Conservation (phyloP, 2,329 filamentous ascomycete species). For the Blastomyces emzantsi region DNA sequence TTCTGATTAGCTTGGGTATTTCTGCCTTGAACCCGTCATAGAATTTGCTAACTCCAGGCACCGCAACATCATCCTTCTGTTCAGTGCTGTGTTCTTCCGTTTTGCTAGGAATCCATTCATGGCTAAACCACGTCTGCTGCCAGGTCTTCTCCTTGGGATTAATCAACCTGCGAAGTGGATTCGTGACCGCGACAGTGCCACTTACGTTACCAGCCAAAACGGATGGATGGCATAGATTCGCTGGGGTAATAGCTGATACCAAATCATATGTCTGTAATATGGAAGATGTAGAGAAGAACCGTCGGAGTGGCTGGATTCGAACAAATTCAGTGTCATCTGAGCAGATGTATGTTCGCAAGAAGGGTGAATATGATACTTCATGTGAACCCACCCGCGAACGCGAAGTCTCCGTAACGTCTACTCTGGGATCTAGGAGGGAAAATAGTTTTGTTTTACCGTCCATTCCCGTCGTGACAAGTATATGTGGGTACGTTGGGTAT, state of each 20-base stretch:
- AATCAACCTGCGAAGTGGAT: constrained; percentile 44
- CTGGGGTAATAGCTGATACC: constrained; percentile 27
- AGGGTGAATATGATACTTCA: constrained; percentile 47
- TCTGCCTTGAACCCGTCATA: constrained; percentile 38
- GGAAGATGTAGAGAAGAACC: constrained; percentile 44
- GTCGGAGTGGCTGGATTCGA: constrained; percentile 41
- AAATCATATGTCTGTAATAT: constrained; percentile 39
- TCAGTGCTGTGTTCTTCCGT: constrained; percentile 12
- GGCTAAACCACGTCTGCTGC: constrained; percentile 49
- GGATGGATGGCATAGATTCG: constrained; percentile 43
- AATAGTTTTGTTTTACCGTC: constrained; percentile 48
- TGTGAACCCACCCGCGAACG: constrained; percentile 44
- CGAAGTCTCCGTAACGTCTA: constrained; percentile 37
- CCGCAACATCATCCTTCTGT: constrained; percentile 10
- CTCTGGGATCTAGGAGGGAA: constrained; percentile 42
- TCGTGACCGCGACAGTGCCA: constrained; percentile 44
- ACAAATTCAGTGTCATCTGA: constrained; percentile 48
- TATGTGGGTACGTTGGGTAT: constrained; percentile 46
- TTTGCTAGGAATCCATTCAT: constrained; percentile 43
- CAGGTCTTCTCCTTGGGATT: constrained; percentile 44
- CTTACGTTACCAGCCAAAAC: constrained; percentile 45
- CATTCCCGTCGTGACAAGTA: constrained; percentile 45
- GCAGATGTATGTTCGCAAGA: constrained; percentile 45
- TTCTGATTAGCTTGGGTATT: constrained; percentile 26
- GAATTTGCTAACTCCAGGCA: constrained; percentile 34